phyloP scores from a whole-genome alignment of 345 rosid genomes.

The Kandelia obovata region DNA sequence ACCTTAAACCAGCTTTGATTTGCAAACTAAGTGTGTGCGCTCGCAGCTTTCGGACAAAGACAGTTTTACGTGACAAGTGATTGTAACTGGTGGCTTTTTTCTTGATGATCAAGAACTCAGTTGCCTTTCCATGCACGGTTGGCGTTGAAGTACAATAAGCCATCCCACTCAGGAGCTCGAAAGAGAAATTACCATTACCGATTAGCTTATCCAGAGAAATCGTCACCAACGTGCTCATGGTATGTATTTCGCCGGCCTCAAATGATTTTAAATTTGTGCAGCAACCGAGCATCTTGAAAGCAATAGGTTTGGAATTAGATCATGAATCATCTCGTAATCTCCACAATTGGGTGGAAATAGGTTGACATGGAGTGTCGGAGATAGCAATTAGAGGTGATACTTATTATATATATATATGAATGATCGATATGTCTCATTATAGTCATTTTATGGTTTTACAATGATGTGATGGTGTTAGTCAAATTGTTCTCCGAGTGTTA shows the following conservation, averaged over 20 bases:
- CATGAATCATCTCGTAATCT: no score
- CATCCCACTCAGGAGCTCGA: slow-evolving; percentile 15
- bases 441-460: no score
- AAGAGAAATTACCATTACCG: not conserved
- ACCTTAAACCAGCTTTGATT: not conserved
- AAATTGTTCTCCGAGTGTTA: no score
- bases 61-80: slow-evolving; percentile 6
- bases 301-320: no score
- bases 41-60: not conserved
- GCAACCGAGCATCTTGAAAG: no score
- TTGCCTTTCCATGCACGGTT: slow-evolving; percentile 30
- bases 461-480: no score
- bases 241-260: slow-evolving; percentile 18
- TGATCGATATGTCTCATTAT: no score
- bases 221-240: slow-evolving; percentile 13
- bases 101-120: slow-evolving; percentile 21
- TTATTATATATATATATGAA: no score
- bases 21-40: not conserved
- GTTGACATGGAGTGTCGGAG: no score
- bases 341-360: no score
- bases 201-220: slow-evolving; percentile 28
- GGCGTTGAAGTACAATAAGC: slow-evolving; percentile 32
- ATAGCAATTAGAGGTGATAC: no score
- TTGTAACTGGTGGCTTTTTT: slow-evolving; percentile 5
- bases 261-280: not conserved